Base-by-base conservation (phyloP, 2,329 filamentous ascomycete genomes). In the Periconia macrospinosa region DNA sequence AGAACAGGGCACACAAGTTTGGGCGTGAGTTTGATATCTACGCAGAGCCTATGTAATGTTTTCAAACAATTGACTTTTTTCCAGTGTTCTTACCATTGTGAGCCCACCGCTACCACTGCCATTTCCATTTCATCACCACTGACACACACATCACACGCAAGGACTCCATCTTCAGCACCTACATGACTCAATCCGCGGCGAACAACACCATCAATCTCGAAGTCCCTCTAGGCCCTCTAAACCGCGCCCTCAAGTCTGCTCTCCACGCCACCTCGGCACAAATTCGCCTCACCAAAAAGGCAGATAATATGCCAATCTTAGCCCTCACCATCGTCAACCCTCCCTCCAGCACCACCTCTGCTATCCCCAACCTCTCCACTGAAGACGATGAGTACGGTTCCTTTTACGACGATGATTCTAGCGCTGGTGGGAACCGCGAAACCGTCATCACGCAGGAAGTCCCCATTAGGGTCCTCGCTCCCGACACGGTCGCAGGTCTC, bases 171-270 rank as follows among this genome's bases (percentile, higher is more conserved):
- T 97, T 99, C 74, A 83, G 92, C 70, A 83, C 91, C 68, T 96
- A 95, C 78, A 85, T 86, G 50, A 87, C 97, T 62, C 89, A 96
- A 72, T 96, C 92, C 47, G 90, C 90, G 47, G 88, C 92, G 45
- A 79, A 86, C 73, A 96, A 96, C 75, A 90, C 92, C 49, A 97
- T 99, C 77, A 97, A 99, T 76, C 87, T 99, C 59, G 94, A 99
- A 77, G 85, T 99, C 1, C 92, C 94, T 23, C 86, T 97, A n/a
- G 83, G 85, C 14, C 88, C 90, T 1, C 85, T 99, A 19, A 90
- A 94, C 67, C 88, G 92, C 55, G 94, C 94, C n/a, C 86, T 99
- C 54, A 91, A 88, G 66, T 97, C 92, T 35, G 93, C 93, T 43
- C 79, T 89, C 49, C 88, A 90, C 69, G 91, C 90, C 65, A 86